These are phyloP conservation scores for Penicillium antarcticum DNA, from an alignment of 495 filamentous ascomycete species.

Conservation along the genomic window DNA sequence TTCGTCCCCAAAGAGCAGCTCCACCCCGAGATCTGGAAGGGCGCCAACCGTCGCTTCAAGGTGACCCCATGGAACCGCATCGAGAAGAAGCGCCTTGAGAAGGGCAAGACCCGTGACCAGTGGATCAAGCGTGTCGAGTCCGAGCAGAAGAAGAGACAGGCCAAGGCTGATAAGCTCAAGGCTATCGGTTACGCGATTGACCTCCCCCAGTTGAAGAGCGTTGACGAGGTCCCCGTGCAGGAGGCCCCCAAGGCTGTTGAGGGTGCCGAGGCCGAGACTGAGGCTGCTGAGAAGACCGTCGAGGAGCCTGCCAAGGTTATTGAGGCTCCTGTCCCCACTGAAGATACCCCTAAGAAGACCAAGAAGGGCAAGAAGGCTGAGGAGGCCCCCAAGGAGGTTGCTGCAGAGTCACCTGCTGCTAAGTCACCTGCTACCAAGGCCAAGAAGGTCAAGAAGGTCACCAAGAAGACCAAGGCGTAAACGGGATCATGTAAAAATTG, in stretches of 20 bases:
- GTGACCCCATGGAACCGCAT: slow-evolving; percentile 79
- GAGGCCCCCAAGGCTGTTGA: slow-evolving; percentile 30
- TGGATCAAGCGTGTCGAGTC: slow-evolving; percentile 71
- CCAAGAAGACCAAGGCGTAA: slow-evolving; percentile 40
- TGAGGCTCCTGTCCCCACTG: slow-evolving; percentile 22
- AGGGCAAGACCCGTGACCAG: slow-evolving; percentile 62
- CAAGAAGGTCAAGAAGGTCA: slow-evolving; percentile 35
- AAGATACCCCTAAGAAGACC: slow-evolving; percentile 37
- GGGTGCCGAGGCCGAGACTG: slow-evolving; percentile 8
- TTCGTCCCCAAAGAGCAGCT: slow-evolving; percentile 70
- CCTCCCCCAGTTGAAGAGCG: slow-evolving; percentile 65
- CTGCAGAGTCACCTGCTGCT: slow-evolving; percentile 15
- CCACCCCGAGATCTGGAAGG: slow-evolving; percentile 79
- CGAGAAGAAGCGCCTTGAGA: slow-evolving; percentile 67
- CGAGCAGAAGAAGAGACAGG: slow-evolving; percentile 64
- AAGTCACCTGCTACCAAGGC: slow-evolving; percentile 22
- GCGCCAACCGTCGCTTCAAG: slow-evolving; percentile 86
- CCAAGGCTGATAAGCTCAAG: slow-evolving; percentile 71
- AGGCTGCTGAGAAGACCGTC: slow-evolving; percentile 24
- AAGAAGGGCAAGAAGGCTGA: slow-evolving; percentile 37
- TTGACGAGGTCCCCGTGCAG: slow-evolving; percentile 53
- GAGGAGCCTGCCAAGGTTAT: background rate
- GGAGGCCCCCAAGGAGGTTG: slow-evolving; percentile 24
- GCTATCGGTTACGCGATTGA: slow-evolving; percentile 82
- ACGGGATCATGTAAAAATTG: slow-evolving; percentile 20